Conservation (phyloP, 805 yeast genomes). For the Lipomyces kockii region DNA sequence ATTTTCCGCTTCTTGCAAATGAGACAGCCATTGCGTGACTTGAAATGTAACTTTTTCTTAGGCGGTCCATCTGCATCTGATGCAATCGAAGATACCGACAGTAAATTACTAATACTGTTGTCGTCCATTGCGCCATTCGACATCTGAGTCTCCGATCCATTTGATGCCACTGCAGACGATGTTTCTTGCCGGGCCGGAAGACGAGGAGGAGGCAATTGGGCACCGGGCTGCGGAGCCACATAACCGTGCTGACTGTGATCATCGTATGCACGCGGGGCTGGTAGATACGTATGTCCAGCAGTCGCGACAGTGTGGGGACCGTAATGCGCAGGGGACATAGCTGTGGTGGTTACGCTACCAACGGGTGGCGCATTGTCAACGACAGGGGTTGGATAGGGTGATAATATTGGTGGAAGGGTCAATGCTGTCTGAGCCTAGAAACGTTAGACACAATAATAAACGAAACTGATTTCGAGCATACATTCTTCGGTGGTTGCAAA, state of each 20-base stretch:
- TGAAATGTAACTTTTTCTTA: conserved; percentile 17
- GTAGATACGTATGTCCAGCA: not conserved
- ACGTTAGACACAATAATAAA: not conserved
- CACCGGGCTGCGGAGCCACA: not conserved
- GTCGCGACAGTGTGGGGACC: not conserved
- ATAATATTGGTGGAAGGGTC: not conserved
- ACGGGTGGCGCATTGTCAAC: not conserved
- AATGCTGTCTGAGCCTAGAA: not conserved
- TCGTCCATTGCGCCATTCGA: not conserved
- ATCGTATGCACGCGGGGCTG: not conserved
- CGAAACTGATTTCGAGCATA: not conserved
- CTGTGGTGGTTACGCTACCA: not conserved
- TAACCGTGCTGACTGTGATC: not conserved
- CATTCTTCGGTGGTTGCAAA: not conserved
- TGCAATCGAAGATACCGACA: not conserved
- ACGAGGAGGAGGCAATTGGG: not conserved
- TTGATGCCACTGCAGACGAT: not conserved
- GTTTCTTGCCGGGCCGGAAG: too few relatives aligned
- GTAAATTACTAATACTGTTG: not conserved
- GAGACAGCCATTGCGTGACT: conserved; percentile 26
- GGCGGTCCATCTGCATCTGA: not conserved
- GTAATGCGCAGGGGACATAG: not conserved
- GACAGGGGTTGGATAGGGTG: not conserved
- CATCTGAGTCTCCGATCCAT: not conserved
- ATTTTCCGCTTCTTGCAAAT: conserved; percentile 27